Base-by-base conservation (phyloP, 805 yeast genomes). In the Candida xiaguanensis region DNA sequence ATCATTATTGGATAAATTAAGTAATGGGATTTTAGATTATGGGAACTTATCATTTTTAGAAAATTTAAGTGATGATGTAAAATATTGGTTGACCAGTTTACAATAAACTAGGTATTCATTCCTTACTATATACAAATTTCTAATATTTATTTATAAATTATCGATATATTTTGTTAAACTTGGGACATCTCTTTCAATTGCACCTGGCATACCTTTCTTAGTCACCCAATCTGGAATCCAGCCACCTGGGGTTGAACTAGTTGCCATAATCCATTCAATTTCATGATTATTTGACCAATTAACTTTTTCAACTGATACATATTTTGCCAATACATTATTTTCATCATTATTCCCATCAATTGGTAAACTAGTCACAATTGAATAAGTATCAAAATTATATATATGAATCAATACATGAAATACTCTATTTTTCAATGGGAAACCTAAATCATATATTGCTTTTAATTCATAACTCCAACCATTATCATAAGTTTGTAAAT, bases 21-120 rank as follows among this genome's bases (percentile, higher is more conserved):
- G 55, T 1, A 57, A 53, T 26, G 54, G 56, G n/a, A 55, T 58
- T 7, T 48, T 48, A n/a, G 63, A 55, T 12, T 58, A 58, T 38
- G 57, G 61, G 8, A 48, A 56, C 19, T 50, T 65, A 9, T 70
- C 70, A 20, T 64, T 68, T 39, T 42, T 68, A 14, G 72, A 67
- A 13, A 68, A 58, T 43, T 49, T 68, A 24, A 71, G 72, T 2
- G 70, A 64, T 17, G 73, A 68, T 44, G 70, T 68, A 9, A 61
- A 58, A 45, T 43, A 50, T 5, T 68, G 74, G 74, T 55, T 68
- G 67, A 58, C n/a, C 23, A 28, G 31, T 14, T 34, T 34, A 13
- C 14, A 17, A 13, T 14, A 22, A 8, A 5, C 12, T n/a, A n/a
- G n/a, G n/a, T n/a, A n/a, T n/a, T n/a, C n/a, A n/a, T n/a, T n/a